Evolutionary conservation across 108 stramenopile genomes (phyloP), one percentile per base, ranked within the genome.

Genomic region (Cylindrotheca fusiformis): DNA sequence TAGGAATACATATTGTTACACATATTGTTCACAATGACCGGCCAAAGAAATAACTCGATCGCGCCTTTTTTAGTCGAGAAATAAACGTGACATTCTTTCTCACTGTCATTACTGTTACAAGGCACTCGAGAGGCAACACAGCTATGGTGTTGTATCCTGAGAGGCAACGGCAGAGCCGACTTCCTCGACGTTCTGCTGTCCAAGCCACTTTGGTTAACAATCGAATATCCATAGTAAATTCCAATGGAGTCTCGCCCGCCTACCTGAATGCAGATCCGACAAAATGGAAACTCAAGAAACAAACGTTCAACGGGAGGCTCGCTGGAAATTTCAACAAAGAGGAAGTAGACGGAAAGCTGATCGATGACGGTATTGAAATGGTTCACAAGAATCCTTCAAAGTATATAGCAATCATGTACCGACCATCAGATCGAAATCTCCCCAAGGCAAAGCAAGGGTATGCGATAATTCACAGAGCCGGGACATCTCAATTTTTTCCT

Each of bases 381-480:
- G 63, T 71, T 33, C 46, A 56, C 21, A 51, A 30, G 18, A 56
- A 63, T 50, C 70, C 70, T 1, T 18, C 32, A 10, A 63, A 33
- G 23, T 71, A 71, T 33, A 44, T 64, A 0, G 70, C 62, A 5
- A 33, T 71, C 19, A 64, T 64, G 62, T 71, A 63, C 48, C 61
- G 58, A 64, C 29, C 55, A 10, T 6, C 6, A 41, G 36, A 41
- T 10, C 6, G 6, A 14, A 41, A 41, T 6, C 10, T 17, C 5
- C 48, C 28, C 0, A 44, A 49, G 19, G 23, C 50, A 31, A 54
- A 58, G 1, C 32, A 51, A 4, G 50, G 45, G 48, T 58, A 49
- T 25, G 18, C 41, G 8, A 19, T 57, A 10, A 4, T 67, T 1
- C 27, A 33, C 19, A 26, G 67, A 23, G 48, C 20, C 3, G 56